Evolutionary conservation across 805 yeast species (phyloP), one percentile per base, ranked within the genome.

Genomic region (Wickerhamomyces xylosicus): DNA sequence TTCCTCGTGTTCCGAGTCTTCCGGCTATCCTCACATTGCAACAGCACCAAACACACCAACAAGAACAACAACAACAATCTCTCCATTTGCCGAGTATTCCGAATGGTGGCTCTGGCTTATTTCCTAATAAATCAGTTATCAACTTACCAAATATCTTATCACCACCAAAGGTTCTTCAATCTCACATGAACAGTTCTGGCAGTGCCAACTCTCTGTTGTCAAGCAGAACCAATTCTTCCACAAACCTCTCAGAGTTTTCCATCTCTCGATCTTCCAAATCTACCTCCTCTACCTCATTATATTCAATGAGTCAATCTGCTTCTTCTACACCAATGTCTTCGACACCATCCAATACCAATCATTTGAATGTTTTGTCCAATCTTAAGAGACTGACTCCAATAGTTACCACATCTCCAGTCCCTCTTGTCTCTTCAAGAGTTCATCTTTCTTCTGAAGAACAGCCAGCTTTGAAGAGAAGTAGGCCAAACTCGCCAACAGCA

Each of bases 401-500:
- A 16, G 39, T 41, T 1, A 22, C 48, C 15, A 32, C 38, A 14
- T 41, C 45, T 20, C 38, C 42, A 16, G 41, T 42, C 35, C 45
- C 17, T 51, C 54, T 1, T 42, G 43, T 34, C n/a, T 61, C 66
- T 3, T 52, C 54, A 6, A 53, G 52, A 3, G 16, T 34, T 43
- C 19, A 37, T 44, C 9, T 34, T 42, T 20, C 32, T 56, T 59
- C 37, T 58, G 45, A 33, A 25, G 37, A 28, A 60, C 53, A 50
- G 54, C 59, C 38, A 39, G 3, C 20, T 9, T 11, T 29, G 22
- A 70, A 68, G 54, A 67, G 64, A 48, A 67, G 72, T 14, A 56
- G 74, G 44, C 74, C 75, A 22, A 67, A 61, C 49, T 67, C 74
- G 10, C 76, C 76, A 18, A 54, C 58, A 18, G 31, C 47, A 64